Evolutionary conservation across 2,329 filamentous ascomycete species (phyloP), one percentile per base, ranked within the genome.

Genomic region (Nemania sp.): DNA sequence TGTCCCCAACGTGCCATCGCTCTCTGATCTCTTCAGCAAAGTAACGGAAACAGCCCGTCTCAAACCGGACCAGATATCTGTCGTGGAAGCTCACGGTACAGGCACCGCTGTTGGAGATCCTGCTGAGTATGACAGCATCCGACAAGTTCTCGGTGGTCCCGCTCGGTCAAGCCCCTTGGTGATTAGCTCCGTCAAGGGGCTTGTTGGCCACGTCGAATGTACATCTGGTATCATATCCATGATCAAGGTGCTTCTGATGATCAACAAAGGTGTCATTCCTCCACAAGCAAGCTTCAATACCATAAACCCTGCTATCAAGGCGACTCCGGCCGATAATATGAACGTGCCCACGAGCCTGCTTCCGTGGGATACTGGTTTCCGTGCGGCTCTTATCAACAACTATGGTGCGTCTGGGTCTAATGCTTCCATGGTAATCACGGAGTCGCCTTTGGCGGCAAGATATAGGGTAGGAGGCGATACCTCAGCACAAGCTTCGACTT

Each of bases 21-120:
- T 77, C 21, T 65, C 63, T 0, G 39, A 40, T 3, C 63, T 76
- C 1, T 76, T 73, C 47, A 43, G 55, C 49, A 54, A 63, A 2
- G 74, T 75, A 0, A 68, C 76, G 17, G 17, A 50, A 5, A 49
- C 57, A 25, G 65, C 71, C 0, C 17, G 56, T 1, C 3, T 74
- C 0, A 37, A 57, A 0, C 60, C 72, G 0, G 15, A 53, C 0
- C 53, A 74, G 2, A 59, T 76, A 10, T 58, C 68, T 1, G 57
- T 70, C 10, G 70, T 77, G 15, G 76, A 78, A 54, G 68, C 70
- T 12, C 79, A 81, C 50, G 79, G 78, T 1, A 81, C 79, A 0
- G 78, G 78, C 3, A 81, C 79, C 2, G 67, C 67, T 6, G 74
- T 75, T 1, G 78, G 78, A 0, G 78, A 80, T 42, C 73, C 75